Conservation (phyloP, 2,329 filamentous ascomycete genomes). For the Hypomyces perniciosus region DNA sequence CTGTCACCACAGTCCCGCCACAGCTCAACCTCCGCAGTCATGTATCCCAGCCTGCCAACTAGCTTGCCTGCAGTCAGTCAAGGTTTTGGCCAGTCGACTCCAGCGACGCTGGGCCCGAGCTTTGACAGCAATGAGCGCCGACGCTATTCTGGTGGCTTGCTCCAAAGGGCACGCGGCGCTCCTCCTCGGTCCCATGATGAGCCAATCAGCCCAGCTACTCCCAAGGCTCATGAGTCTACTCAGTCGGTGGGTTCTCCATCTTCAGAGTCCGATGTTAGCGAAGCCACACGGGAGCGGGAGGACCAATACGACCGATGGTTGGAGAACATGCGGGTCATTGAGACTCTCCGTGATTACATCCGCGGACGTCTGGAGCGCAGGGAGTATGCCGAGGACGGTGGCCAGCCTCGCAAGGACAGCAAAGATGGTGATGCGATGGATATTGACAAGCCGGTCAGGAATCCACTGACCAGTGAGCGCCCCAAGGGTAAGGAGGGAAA, state of each 20-base stretch:
- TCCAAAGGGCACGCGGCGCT: conserved; percentile 50
- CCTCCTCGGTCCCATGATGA: conserved; percentile 35
- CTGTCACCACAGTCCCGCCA: conserved; percentile 63
- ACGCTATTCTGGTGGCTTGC: conserved; percentile 60
- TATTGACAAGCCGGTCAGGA: conserved; percentile 29
- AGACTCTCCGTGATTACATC: conserved; percentile 54
- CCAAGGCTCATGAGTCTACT: conserved; percentile 38
- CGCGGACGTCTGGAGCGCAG: conserved; percentile 49
- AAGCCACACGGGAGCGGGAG: conserved; percentile 49
- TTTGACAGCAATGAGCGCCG: conserved; percentile 59
- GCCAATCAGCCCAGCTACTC: conserved; percentile 36
- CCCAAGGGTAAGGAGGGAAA: conserved; percentile 25
- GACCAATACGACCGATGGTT: conserved; percentile 60
- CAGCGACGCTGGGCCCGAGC: conserved; percentile 64
- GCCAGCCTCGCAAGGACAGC: conserved; percentile 11
- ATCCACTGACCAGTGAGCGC: conserved; percentile 19
- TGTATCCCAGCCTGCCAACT: conserved; percentile 64
- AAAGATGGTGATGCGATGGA: conserved; percentile 31
- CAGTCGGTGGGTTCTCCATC: conserved; percentile 47
- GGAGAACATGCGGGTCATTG: conserved; percentile 60
- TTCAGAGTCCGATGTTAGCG: conserved; percentile 48
- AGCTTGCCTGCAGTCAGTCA: conserved; percentile 57
- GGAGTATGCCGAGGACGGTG: conserved; percentile 42
- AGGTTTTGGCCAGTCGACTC: conserved; percentile 63
- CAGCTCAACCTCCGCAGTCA: conserved; percentile 54